Evolutionary conservation across 1,139 yeast genomes (phyloP).

Genomic region (Saccharomyces hybrid): DNA sequence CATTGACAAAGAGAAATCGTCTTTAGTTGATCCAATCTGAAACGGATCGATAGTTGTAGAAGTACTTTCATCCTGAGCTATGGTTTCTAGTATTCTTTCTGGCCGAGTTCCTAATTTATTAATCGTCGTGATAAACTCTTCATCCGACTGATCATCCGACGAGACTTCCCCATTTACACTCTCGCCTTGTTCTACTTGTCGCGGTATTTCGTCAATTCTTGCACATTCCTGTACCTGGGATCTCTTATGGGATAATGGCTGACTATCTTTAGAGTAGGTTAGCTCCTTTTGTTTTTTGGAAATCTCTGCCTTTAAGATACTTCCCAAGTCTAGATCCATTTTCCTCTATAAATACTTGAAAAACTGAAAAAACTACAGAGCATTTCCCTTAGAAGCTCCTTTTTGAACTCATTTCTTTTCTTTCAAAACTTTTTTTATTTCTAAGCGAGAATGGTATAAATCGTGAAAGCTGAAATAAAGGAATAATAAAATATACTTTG

Average conservation of each 20-base stretch:
- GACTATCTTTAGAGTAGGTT: neutral
- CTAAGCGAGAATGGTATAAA: neutral
- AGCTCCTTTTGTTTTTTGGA: constrained; percentile 33
- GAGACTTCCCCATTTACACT: constrained; percentile 18
- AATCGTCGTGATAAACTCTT: neutral
- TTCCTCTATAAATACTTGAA: neutral
- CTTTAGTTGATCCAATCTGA: constrained; percentile 8
- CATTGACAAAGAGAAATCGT: constrained; percentile 26
- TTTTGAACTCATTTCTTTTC: neutral
- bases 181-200: neutral
- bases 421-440: neutral
- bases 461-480: neutral
- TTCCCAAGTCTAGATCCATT: constrained; percentile 33
- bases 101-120: constrained; percentile 26
- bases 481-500: neutral
- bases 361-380: neutral
- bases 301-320: constrained; percentile 30
- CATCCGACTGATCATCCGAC: constrained; percentile 21
- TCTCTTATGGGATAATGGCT: constrained; percentile 4
- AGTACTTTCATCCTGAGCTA: neutral
- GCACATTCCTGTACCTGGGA: constrained; percentile 1
- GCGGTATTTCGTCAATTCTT: neutral
- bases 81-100: constrained; percentile 11
- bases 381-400: neutral
- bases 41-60: constrained; percentile 15